A percentile compares a stretch with the other conserved stretches of the same genome.
phyloP scores from a whole-genome alignment of 2,329 filamentous ascomycete species.

The Pseudocercospora pini-densiflorae region DNA sequence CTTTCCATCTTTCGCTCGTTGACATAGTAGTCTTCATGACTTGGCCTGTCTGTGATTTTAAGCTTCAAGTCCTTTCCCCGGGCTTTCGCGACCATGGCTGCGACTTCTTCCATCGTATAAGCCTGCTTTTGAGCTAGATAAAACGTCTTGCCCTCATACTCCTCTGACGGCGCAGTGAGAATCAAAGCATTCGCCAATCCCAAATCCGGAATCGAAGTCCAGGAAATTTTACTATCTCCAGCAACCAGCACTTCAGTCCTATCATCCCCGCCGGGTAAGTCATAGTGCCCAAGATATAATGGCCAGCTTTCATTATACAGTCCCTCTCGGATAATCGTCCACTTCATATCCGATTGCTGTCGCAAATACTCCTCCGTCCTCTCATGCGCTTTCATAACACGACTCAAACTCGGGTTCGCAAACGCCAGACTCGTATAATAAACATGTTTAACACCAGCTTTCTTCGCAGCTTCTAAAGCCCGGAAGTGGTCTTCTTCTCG shows the following conservation, averaged over 20 bases:
- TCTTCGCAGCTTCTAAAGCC: slow-evolving; percentile 48
- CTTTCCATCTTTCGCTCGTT: slow-evolving; percentile 43
- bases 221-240: slow-evolving; percentile 49
- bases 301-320: slow-evolving; percentile 54
- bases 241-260: slow-evolving; percentile 44
- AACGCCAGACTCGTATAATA: slow-evolving; percentile 54
- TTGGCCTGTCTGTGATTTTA: slow-evolving; percentile 44
- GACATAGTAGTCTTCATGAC: slow-evolving; percentile 48
- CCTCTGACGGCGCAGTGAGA: slow-evolving; percentile 38
- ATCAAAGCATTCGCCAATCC: slow-evolving; percentile 49
- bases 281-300: slow-evolving; percentile 52
- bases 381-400: slow-evolving; percentile 54
- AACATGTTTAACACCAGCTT: slow-evolving; percentile 48
- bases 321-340: slow-evolving; percentile 50
- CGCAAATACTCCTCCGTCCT: slow-evolving; percentile 49
- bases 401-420: slow-evolving; percentile 45
- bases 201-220: slow-evolving; percentile 51
- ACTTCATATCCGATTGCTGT: slow-evolving; percentile 31
- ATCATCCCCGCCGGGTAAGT: slow-evolving; percentile 38
- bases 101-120: slow-evolving; percentile 36
- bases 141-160: slow-evolving; percentile 44
- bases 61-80: slow-evolving; percentile 37
- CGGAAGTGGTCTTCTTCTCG: slow-evolving; percentile 51
- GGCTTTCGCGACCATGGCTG: slow-evolving; percentile 34
- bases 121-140: slow-evolving; percentile 42